These are phyloP conservation scores for Macadamia integrifolia DNA, from an alignment of 164 flowering plant species.

Conservation along the genomic window DNA sequence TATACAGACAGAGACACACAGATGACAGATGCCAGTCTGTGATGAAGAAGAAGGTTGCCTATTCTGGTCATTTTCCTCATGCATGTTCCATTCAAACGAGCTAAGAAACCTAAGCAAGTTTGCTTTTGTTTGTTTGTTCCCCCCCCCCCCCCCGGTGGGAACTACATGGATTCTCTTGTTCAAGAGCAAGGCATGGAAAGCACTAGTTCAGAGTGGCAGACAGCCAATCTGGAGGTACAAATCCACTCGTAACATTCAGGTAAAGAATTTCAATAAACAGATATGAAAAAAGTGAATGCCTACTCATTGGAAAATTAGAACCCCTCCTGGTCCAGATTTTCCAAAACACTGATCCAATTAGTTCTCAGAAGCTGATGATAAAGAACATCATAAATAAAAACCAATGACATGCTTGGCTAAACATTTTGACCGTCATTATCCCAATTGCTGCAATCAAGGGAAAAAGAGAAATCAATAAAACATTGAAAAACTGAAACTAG, in stretches of 20 bases:
- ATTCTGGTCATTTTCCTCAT: no score
- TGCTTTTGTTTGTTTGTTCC: no score
- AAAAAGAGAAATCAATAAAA: neutral
- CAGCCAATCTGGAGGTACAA: slow-evolving; percentile 94
- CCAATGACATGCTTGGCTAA: neutral
- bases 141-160: no score
- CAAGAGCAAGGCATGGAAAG: slow-evolving; percentile 88
- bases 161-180: neutral
- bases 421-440: neutral
- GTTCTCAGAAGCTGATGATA: slow-evolving; percentile 68
- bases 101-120: no score
- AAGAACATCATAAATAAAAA: slow-evolving; percentile 14
- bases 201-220: slow-evolving; percentile 86
- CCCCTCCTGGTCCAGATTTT: slow-evolving; percentile 88
- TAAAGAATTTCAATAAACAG: slow-evolving; percentile 52
- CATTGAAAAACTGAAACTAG: neutral
- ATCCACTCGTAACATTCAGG: slow-evolving; percentile 93
- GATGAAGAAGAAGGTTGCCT: no score
- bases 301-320: slow-evolving; percentile 70
- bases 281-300: slow-evolving; percentile 73
- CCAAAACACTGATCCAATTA: slow-evolving; percentile 72
- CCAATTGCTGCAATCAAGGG: neutral
- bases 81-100: no score
- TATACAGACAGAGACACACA: no score
- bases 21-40: no score